Percentiles rank a stretch among this genome's conserved stretches.
These are phyloP conservation scores for Aureobasidium leucospermi DNA, from an alignment of 2,329 filamentous ascomycete genomes.

Conservation along the genomic window DNA sequence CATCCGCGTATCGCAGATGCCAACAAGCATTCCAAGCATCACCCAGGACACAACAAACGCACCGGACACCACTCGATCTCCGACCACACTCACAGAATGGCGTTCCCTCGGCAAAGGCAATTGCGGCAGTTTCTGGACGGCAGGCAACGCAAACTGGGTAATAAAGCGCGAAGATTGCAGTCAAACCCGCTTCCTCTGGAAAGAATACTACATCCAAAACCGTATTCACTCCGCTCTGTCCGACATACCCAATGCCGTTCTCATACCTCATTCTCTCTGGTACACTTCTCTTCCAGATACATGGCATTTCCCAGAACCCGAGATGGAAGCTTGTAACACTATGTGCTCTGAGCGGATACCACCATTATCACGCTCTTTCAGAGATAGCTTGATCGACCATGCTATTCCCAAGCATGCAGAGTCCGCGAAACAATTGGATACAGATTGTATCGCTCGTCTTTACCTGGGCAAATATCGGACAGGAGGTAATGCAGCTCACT, in stretches of 20 bases:
- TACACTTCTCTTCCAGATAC: background rate
- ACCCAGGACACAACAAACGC: background rate
- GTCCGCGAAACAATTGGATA: background rate
- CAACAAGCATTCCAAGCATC: background rate
- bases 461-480: slow-evolving; percentile 39
- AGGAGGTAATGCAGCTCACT: slow-evolving; percentile 20
- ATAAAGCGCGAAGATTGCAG: slow-evolving; percentile 15
- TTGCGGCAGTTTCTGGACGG: slow-evolving; percentile 15
- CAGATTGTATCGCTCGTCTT: slow-evolving; percentile 41
- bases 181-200: slow-evolving; percentile 1
- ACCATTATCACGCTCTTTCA: too few species aligned
- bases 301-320: background rate
- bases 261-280: background rate
- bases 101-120: slow-evolving; percentile 12
- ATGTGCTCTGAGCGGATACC: slow-evolving; percentile 15
- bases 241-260: background rate
- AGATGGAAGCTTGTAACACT: background rate
- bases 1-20: background rate
- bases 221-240: background rate
- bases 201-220: slow-evolving; percentile 13
- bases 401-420: slow-evolving; percentile 11
- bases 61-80: background rate
- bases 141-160: background rate
- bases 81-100: background rate
- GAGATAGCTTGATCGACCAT: slow-evolving; percentile 15